A percentile compares a stretch with the other conserved stretches of the same genome.
Evolutionary conservation across 495 filamentous ascomycete genomes (phyloP).

Genomic region (Chlorociboria aeruginascens): DNA sequence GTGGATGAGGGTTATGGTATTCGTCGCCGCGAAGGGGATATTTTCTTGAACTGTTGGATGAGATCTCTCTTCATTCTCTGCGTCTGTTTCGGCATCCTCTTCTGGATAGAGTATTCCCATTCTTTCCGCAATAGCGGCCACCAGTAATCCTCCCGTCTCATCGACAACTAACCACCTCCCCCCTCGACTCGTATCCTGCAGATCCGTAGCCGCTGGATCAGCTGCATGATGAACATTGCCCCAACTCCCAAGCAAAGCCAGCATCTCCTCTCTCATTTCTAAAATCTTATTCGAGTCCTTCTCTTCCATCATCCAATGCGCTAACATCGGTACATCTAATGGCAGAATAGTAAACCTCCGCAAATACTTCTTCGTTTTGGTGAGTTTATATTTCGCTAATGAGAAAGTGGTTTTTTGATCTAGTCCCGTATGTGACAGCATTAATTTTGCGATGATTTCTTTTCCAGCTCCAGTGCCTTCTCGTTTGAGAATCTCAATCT

Average conservation of each 20-base stretch:
- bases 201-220: slow-evolving; percentile 19
- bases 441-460: slow-evolving; percentile 75
- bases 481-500: slow-evolving; percentile 87
- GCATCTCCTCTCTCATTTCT: slow-evolving; percentile 78
- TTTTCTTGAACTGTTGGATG: not conserved
- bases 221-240: slow-evolving; percentile 37
- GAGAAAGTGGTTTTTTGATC: slow-evolving; percentile 93
- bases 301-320: slow-evolving; percentile 60
- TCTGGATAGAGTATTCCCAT: slow-evolving; percentile 61
- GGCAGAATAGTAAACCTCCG: slow-evolving; percentile 74
- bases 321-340: slow-evolving; percentile 62
- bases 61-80: slow-evolving; percentile 1
- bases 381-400: slow-evolving; percentile 84
- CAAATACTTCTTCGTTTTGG: slow-evolving; percentile 90
- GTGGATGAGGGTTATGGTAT: slow-evolving; percentile 83
- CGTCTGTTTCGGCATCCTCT: slow-evolving; percentile 6
- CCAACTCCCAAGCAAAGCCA: slow-evolving; percentile 51
- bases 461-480: slow-evolving; percentile 66
- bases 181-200: slow-evolving; percentile 10
- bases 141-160: slow-evolving; percentile 76
- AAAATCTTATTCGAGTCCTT: slow-evolving; percentile 70
- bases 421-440: slow-evolving; percentile 72
- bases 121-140: slow-evolving; percentile 80
- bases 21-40: slow-evolving; percentile 25
- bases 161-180: slow-evolving; percentile 85